Percentiles rank a stretch among this genome's conserved stretches.
Conservation (phyloP, 2,329 filamentous ascomycete genomes). For the Aspergillus fumigatiaffinis region DNA sequence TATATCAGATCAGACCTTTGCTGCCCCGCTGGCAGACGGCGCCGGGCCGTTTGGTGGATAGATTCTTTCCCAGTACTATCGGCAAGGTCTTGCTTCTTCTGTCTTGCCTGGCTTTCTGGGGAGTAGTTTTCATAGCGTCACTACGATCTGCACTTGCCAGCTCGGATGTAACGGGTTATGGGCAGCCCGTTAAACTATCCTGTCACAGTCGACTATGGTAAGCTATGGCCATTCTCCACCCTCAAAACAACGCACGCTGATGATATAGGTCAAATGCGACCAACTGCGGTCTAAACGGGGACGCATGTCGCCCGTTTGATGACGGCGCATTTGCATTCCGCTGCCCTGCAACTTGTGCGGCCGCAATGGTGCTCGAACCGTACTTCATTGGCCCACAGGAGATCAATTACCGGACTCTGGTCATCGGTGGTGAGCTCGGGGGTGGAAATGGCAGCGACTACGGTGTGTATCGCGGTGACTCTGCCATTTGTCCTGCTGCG, state of each 20-base stretch:
- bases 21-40: constrained; percentile 31
- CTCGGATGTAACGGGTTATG: constrained; percentile 31
- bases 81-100: constrained; percentile 25
- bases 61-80: constrained; percentile 21
- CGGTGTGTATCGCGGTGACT: constrained; percentile 56
- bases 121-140: constrained; percentile 28
- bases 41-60: constrained; percentile 29
- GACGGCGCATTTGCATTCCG: constrained; percentile 53
- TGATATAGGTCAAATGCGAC: constrained; percentile 32
- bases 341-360: constrained; percentile 56
- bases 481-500: constrained; percentile 58
- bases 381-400: constrained; percentile 55
- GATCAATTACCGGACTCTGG: constrained; percentile 51
- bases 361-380: constrained; percentile 50
- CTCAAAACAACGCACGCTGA: constrained; percentile 1
- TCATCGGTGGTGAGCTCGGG: constrained; percentile 51
- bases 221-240: constrained; percentile 21
- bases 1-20: constrained; percentile 32
- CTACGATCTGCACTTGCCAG: constrained; percentile 29
- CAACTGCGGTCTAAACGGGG: constrained; percentile 54
- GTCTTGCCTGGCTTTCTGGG: constrained; percentile 27
- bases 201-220: constrained; percentile 36
- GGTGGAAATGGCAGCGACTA: constrained; percentile 36
- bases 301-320: constrained; percentile 55
- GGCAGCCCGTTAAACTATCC: constrained; percentile 32